Conservation (phyloP, 305 asterid genomes). For the Solanum hybrid region DNA sequence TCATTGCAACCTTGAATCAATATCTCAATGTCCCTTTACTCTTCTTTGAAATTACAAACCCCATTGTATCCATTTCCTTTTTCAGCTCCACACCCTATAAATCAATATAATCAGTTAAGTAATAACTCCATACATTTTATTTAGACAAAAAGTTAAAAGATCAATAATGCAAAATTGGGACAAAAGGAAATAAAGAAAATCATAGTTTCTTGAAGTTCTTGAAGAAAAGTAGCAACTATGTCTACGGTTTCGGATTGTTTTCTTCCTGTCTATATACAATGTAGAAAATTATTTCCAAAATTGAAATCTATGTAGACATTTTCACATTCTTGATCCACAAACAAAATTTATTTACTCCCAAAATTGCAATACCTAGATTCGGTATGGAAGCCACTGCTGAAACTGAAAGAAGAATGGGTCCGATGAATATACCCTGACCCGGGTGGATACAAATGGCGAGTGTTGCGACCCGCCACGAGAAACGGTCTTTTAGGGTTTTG, state of each 20-base stretch:
- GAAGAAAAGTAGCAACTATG: neutral
- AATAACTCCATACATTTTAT: neutral
- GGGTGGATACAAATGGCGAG: neutral
- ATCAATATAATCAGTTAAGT: neutral
- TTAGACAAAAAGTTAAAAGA: neutral
- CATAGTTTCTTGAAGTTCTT: too few relatives aligned
- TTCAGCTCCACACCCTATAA: neutral
- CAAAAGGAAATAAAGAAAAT: neutral
- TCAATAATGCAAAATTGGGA: neutral
- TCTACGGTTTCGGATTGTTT: neutral
- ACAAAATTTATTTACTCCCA: neutral
- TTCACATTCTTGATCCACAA: neutral
- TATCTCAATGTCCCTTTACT: neutral
- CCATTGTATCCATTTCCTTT: neutral
- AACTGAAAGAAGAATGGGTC: neutral
- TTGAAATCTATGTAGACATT: neutral
- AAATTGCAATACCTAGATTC: neutral
- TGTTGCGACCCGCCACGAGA: neutral
- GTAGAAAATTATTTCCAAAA: neutral
- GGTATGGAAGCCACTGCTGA: neutral
- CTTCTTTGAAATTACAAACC: neutral
- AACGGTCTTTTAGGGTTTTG: neutral
- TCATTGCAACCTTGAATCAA: neutral
- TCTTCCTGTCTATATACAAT: neutral
- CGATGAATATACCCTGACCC: neutral